A percentile compares a stretch with the other conserved stretches of the same genome.
phyloP scores from a whole-genome alignment of 768 basidiomycete genomes.

The Heimioporus sp. region DNA sequence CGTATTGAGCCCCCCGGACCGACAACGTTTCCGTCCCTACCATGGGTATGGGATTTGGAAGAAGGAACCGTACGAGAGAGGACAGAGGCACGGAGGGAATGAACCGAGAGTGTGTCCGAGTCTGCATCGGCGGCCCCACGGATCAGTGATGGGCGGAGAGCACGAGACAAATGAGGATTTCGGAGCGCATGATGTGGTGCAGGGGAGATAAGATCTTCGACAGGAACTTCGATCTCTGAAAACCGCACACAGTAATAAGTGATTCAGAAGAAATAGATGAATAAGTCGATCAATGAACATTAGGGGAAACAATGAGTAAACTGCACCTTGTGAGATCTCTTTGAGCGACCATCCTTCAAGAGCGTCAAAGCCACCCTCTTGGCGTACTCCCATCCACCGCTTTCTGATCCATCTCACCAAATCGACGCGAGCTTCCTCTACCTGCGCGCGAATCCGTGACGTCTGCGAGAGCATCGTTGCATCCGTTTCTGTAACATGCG shows the following conservation, averaged over 20 bases:
- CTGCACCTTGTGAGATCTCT: constrained; percentile 57
- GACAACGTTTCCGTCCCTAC: constrained; percentile 17
- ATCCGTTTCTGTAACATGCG: constrained; percentile 56
- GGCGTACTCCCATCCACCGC: constrained; percentile 72
- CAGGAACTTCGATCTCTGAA: constrained; percentile 75
- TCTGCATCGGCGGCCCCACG: constrained; percentile 31
- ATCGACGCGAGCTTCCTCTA: constrained; percentile 62
- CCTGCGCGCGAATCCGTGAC: constrained; percentile 65
- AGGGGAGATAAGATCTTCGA: constrained; percentile 67
- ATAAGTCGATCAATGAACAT: not conserved
- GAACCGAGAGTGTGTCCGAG: constrained; percentile 41
- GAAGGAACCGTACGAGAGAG: constrained; percentile 33
- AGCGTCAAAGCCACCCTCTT: constrained; percentile 74
- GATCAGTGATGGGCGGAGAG: constrained; percentile 27
- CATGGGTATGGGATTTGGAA: constrained; percentile 19
- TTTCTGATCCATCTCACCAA: constrained; percentile 64
- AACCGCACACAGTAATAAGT: too few species aligned
- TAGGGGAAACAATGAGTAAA: not conserved
- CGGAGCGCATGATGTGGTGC: constrained; percentile 29
- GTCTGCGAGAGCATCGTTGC: constrained; percentile 66
- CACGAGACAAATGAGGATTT: constrained; percentile 27
- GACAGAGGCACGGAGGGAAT: constrained; percentile 46
- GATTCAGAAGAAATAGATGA: not conserved
- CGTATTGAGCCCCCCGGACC: constrained; percentile 42
- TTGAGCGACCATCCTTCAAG: constrained; percentile 88